phyloP scores from a whole-genome alignment of 164 flowering plant species.

The Chloranthus sessilifolius region DNA sequence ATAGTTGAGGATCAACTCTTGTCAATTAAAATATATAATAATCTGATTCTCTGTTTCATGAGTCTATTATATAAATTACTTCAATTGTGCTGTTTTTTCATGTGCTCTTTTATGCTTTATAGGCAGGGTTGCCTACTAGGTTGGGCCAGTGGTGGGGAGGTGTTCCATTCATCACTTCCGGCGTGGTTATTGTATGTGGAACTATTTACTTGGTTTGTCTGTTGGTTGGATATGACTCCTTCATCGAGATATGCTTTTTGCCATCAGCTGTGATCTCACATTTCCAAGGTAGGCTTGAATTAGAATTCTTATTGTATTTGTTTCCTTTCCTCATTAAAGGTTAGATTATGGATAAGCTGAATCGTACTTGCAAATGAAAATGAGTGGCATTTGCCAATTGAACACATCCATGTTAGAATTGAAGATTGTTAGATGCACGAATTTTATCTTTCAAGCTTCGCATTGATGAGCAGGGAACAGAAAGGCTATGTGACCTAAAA shows the following conservation, averaged over 20 bases:
- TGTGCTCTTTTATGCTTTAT: conserved; percentile 2
- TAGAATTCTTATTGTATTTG: no score
- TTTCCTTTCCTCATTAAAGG: no score
- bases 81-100: neutral
- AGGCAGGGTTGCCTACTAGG: conserved; percentile 86
- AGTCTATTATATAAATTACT: neutral
- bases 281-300: conserved; percentile 74
- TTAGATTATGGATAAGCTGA: no score
- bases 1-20: no score
- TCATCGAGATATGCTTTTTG: conserved; percentile 75
- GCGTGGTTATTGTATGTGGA: conserved; percentile 68
- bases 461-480: no score
- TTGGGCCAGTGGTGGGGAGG: conserved; percentile 85
- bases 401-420: no score
- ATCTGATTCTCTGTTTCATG: neutral
- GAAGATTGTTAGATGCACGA: no score
- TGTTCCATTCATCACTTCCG: conserved; percentile 83
- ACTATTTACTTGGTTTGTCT: conserved; percentile 81
- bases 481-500: no score
- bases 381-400: no score
- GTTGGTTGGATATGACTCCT: conserved; percentile 90
- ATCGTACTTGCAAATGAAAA: no score
- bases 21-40: no score
- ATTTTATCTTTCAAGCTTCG: no score
- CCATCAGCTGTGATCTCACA: conserved; percentile 63